phyloP scores from a whole-genome alignment of 305 asterid genomes.

The Ajuga reptans region DNA sequence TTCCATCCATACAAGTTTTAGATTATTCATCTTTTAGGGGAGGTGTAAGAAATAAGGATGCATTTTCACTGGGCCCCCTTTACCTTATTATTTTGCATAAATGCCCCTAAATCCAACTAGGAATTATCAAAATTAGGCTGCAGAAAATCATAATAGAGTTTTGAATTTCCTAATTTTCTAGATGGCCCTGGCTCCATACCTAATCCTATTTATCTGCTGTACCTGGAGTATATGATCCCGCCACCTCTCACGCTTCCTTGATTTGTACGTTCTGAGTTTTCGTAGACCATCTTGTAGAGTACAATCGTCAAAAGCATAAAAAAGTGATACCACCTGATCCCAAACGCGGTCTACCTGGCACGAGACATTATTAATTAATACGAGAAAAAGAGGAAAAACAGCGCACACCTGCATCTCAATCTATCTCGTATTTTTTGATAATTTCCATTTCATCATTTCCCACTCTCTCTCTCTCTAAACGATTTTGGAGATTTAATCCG shows the following conservation, averaged over 20 bases:
- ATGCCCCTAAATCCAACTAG: constrained; percentile 3
- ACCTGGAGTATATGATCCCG: neutral
- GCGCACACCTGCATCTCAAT: constrained; percentile 27
- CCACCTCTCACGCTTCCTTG: neutral
- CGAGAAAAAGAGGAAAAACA: constrained; percentile 5
- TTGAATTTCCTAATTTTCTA: neutral
- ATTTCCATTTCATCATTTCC: neutral
- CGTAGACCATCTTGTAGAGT: constrained; percentile 10
- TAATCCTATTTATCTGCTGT: constrained; percentile 19
- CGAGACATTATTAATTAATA: constrained; percentile 14
- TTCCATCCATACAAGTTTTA: constrained; percentile 1
- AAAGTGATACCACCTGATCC: constrained; percentile 3
- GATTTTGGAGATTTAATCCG: constrained; percentile 16
- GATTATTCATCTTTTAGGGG: neutral
- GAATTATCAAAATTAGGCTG: neutral
- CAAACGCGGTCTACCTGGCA: constrained; percentile 20
- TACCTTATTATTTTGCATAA: neutral
- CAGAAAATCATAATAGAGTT: neutral
- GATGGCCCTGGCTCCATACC: constrained; percentile 15
- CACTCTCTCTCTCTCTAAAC: constrained; percentile 10
- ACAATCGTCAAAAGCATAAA: constrained; percentile 17
- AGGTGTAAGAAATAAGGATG: neutral
- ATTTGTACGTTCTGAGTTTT: constrained; percentile 23
- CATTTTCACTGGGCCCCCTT: neutral
- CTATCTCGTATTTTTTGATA: neutral